phyloP scores from a whole-genome alignment of 1,284 basidiomycete genomes.

The Tylopilus sp. region DNA sequence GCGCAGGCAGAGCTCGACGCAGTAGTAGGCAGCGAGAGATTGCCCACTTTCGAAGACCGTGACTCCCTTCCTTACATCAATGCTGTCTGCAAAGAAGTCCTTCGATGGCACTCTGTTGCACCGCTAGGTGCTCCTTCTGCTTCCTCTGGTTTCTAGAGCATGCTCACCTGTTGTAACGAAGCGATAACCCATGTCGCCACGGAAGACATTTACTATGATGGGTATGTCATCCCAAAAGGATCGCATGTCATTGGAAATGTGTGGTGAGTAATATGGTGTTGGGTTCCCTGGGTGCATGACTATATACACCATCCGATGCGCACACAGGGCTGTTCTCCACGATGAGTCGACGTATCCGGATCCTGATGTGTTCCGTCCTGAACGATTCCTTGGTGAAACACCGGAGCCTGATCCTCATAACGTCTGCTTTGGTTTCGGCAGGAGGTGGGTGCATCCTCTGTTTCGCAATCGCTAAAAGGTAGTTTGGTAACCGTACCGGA shows the following conservation, averaged over 20 bases:
- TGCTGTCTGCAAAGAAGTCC: slow-evolving; percentile 26
- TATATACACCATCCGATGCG: background rate
- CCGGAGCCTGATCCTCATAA: slow-evolving; percentile 19
- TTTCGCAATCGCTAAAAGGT: background rate
- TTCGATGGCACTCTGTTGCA: slow-evolving; percentile 19
- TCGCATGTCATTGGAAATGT: slow-evolving; percentile 25
- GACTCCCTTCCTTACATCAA: slow-evolving; percentile 24
- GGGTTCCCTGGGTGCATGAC: too few relatives aligned
- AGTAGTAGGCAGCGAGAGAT: slow-evolving; percentile 18
- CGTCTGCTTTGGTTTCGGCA: slow-evolving; percentile 21
- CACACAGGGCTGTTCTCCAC: slow-evolving; percentile 17
- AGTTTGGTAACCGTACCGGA: too few relatives aligned
- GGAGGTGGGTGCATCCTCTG: slow-evolving; percentile 9
- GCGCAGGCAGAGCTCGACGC: slow-evolving; percentile 26
- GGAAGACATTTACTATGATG: slow-evolving; percentile 37
- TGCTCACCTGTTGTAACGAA: slow-evolving; percentile 26
- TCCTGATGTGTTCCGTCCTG: slow-evolving; percentile 20
- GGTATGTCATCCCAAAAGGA: slow-evolving; percentile 42
- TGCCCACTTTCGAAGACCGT: slow-evolving; percentile 19
- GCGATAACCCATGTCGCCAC: slow-evolving; percentile 35
- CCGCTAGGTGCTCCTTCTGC: slow-evolving; percentile 15
- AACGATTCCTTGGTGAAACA: slow-evolving; percentile 22
- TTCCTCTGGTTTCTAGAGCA: background rate
- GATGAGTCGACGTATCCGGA: slow-evolving; percentile 20
- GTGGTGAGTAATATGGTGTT: slow-evolving; percentile 14